These are phyloP conservation scores for Teunomyces aglyptinius DNA, from an alignment of 805 yeast genomes.

Conservation along the genomic window DNA sequence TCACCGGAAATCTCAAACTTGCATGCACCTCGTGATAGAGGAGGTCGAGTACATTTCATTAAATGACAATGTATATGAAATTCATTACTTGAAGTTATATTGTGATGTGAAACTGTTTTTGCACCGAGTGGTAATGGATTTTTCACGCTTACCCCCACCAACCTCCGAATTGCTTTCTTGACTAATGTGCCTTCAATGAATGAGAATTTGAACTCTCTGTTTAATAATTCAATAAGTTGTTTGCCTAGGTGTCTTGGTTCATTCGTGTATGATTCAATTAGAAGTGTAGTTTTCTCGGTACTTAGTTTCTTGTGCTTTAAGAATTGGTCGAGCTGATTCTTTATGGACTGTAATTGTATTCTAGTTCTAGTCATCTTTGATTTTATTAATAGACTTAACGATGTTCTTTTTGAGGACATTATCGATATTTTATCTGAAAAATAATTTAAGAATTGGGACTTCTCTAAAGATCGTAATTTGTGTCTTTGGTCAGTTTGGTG, in stretches of 20 bases:
- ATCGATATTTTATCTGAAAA: constrained; percentile 13
- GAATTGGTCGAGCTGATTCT: not conserved
- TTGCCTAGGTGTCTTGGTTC: not conserved
- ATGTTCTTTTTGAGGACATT: constrained; percentile 12
- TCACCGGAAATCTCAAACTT: not conserved
- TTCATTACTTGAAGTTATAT: not conserved
- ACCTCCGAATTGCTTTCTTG: not conserved
- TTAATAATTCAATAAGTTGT: not conserved
- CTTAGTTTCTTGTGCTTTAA: not conserved
- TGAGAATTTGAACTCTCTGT: not conserved
- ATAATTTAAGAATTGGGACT: constrained; percentile 12
- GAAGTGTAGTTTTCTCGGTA: not conserved
- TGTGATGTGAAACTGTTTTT: not conserved
- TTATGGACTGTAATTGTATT: constrained; percentile 1
- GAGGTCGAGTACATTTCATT: not conserved
- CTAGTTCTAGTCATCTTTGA: constrained; percentile 9
- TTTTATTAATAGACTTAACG: constrained; percentile 12
- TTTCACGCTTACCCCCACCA: not conserved
- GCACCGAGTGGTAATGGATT: not conserved
- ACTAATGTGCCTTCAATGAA: not conserved
- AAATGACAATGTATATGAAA: not conserved
- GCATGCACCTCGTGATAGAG: not conserved
- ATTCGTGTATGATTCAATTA: not conserved
- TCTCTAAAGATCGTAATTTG: constrained; percentile 30
- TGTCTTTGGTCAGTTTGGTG: constrained; percentile 29